These are phyloP conservation scores for Lycium ferocissimum DNA, from an alignment of 257 asterid species.

Conservation along the genomic window DNA sequence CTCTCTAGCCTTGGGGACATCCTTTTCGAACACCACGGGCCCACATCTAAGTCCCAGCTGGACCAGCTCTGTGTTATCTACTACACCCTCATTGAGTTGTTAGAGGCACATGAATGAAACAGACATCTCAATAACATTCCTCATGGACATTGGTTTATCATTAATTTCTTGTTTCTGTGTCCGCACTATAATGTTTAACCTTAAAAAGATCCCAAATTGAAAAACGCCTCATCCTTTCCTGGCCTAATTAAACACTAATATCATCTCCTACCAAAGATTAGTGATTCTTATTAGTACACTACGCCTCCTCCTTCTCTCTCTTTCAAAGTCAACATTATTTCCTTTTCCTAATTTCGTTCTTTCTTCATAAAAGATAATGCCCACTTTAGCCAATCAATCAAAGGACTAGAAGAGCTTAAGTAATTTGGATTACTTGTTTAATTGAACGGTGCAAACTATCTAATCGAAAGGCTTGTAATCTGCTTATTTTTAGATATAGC, in stretches of 20 bases:
- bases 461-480: no score
- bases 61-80: background rate
- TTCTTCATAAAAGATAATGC: background rate
- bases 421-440: background rate
- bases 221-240: background rate
- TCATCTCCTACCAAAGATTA: background rate
- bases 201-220: constrained; percentile 37
- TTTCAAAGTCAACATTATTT: background rate
- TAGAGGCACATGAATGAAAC: constrained; percentile 35
- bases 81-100: background rate
- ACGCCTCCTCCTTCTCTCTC: no score
- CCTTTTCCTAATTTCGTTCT: background rate
- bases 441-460: background rate
- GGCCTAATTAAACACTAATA: background rate
- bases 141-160: constrained; percentile 26
- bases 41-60: background rate
- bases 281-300: background rate
- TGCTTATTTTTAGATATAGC: no score
- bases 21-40: constrained; percentile 28
- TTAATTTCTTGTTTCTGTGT: background rate
- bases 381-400: constrained; percentile 31
- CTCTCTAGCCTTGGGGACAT: constrained; percentile 9
- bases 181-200: constrained; percentile 34
- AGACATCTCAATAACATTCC: constrained; percentile 44
- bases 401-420: background rate